Conservation (phyloP, 495 filamentous ascomycete species). For the Xylaria sp. region DNA sequence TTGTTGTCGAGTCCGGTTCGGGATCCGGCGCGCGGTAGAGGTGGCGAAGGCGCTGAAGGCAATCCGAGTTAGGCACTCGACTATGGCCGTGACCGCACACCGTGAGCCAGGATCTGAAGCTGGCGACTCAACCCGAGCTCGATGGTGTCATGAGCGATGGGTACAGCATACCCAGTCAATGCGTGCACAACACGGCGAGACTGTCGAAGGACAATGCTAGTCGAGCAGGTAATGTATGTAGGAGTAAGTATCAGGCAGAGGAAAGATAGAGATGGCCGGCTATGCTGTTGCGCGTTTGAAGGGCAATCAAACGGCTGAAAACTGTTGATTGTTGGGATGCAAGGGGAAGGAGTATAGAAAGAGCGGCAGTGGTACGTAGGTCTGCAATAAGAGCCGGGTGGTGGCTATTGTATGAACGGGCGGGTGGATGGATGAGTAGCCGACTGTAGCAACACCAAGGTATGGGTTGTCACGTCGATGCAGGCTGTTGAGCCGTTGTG, state of each 20-base stretch:
- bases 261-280: slow-evolving; percentile 12
- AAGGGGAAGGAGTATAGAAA: slow-evolving; percentile 11
- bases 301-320: slow-evolving; percentile 11
- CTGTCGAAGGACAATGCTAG: background rate
- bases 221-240: background rate
- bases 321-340: slow-evolving; percentile 6
- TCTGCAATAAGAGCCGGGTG: slow-evolving; percentile 10
- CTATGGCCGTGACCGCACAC: slow-evolving; percentile 21
- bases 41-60: slow-evolving; percentile 23
- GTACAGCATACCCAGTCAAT: slow-evolving; percentile 27
- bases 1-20: slow-evolving; percentile 26
- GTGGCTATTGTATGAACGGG: background rate
- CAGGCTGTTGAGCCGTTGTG: slow-evolving; percentile 21
- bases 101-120: slow-evolving; percentile 33
- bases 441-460: slow-evolving; percentile 2
- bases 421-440: background rate
- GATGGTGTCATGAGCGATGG: slow-evolving; percentile 32
- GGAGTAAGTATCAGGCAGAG: background rate
- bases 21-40: slow-evolving; percentile 30
- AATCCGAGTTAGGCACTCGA: slow-evolving; percentile 30
- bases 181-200: slow-evolving; percentile 7
- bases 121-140: slow-evolving; percentile 41
- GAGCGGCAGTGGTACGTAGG: slow-evolving; percentile 13
- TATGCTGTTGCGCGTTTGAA: slow-evolving; percentile 20
- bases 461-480: slow-evolving; percentile 18